Percentiles rank a stretch among this genome's conserved stretches.
phyloP scores from a whole-genome alignment of 2,329 filamentous ascomycete species.

The Aspergillus latus region DNA sequence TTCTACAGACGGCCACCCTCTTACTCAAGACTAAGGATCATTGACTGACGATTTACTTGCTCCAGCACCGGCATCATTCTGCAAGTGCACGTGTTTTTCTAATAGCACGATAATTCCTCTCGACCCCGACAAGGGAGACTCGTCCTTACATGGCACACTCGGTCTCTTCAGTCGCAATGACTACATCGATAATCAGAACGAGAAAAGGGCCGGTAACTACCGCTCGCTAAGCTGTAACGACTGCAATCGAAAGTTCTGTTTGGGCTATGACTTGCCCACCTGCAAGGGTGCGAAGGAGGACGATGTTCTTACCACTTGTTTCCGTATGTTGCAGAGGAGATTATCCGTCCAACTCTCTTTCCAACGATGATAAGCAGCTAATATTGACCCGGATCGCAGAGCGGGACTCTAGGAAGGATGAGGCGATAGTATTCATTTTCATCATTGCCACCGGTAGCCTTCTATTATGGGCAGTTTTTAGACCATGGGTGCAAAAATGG shows the following conservation, averaged over 20 bases:
- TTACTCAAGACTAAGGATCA: background rate
- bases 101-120: constrained; percentile 69
- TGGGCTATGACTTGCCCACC: constrained; percentile 61
- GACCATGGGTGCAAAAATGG: constrained; percentile 60
- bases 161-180: constrained; percentile 24
- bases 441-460: constrained; percentile 63
- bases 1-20: background rate
- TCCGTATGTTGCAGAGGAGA: constrained; percentile 48
- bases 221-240: constrained; percentile 59
- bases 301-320: constrained; percentile 65
- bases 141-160: constrained; percentile 23
- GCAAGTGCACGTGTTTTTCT: constrained; percentile 69
- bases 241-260: constrained; percentile 67
- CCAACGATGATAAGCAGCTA: background rate
- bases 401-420: constrained; percentile 66
- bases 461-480: constrained; percentile 59
- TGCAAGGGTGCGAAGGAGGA: constrained; percentile 63
- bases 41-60: constrained; percentile 2
- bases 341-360: background rate
- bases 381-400: constrained; percentile 42
- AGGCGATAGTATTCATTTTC: constrained; percentile 65
- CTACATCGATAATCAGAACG: constrained; percentile 16
- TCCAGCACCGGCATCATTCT: constrained; percentile 60
- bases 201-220: constrained; percentile 37
- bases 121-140: constrained; percentile 41